Base-by-base conservation (phyloP, 2,329 filamentous ascomycete species). In the Beauveria pseudobassiana region DNA sequence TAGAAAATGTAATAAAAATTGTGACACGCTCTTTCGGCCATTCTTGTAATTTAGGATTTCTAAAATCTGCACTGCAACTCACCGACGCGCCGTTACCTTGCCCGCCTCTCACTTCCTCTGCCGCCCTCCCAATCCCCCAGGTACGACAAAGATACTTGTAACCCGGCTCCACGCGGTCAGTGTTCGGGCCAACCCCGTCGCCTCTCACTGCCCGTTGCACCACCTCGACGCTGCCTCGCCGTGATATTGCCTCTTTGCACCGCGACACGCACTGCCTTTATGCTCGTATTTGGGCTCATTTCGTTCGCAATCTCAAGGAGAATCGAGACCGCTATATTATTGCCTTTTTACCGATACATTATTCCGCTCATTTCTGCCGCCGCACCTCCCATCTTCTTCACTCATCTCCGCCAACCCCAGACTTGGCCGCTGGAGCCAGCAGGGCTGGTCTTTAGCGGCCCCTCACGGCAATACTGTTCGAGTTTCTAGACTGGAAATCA, bases 231-330 rank as follows among this genome's bases (percentile, higher is more conserved):
- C 45, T 24, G 52, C 46, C 40, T 56, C 38, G 26, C 30, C 40
- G 1, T 56, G 52, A 55, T 62, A 55, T 61, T 42, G 14, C 38
- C 38, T 24, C 26, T 20, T 24, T 30, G 43, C 51, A 18, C 10
- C 34, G 18, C 34, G n/a, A 22, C 34, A 7, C 28, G 43, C 22
- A 7, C 20, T 10, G n/a, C 59, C 73, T 76, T 76, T 67, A 72
- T 73, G 74, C 70, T 75, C 78, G 74, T 89, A 82, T 79, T 85
- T 86, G 80, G 83, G 83, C 86, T 90, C 81, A 69, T 86, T 87
- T 69, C 78, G 77, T 75, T 85, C 85, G 76, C 73, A 73, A 48
- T 54, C 61, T 56, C 49, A 62, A 64, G 75, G 65, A 73, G 77
- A 76, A 73, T 77, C 1, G 12, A 14, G 3, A n/a, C 12, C 10